Conservation (phyloP, 352 stramenopile genomes). For the Globisporangium orthogonon region DNA sequence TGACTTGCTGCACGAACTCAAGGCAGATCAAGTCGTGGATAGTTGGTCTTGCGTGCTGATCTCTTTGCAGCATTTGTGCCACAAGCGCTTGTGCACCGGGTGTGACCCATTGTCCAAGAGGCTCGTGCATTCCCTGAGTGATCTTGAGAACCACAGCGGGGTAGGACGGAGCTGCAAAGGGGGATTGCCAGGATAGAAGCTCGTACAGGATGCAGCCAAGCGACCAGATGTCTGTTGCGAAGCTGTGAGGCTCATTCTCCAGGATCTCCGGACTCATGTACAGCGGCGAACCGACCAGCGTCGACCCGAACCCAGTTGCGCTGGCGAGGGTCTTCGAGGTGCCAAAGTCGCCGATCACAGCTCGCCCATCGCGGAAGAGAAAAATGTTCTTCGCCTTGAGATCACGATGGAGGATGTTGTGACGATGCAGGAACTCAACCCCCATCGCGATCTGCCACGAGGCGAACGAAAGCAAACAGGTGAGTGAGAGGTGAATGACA, state of each 20-base stretch:
- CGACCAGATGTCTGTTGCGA: conserved; percentile 84
- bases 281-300: conserved; percentile 55
- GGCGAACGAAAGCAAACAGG: not conserved
- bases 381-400: conserved; percentile 87
- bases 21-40: not conserved
- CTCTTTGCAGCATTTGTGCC: conserved; percentile 1
- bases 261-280: conserved; percentile 58
- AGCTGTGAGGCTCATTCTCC: conserved; percentile 1
- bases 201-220: conserved; percentile 95
- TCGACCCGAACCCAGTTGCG: conserved; percentile 23
- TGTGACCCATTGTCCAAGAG: not conserved
- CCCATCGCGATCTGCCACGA: conserved; percentile 70
- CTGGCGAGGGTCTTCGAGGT: conserved; percentile 37
- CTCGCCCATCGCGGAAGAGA: conserved; percentile 75
- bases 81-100: not conserved
- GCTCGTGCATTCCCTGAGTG: not conserved
- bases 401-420: conserved; percentile 73
- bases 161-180: conserved; percentile 21
- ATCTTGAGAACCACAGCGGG: conserved; percentile 1
- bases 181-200: conserved; percentile 32
- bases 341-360: conserved; percentile 75
- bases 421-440: conserved; percentile 64
- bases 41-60: not conserved
- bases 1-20: not conserved
- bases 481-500: not conserved